Evolutionary conservation across 768 basidiomycete genomes (phyloP), one percentile per base, ranked within the genome.

Genomic region (Kwoniella dejecticola): DNA sequence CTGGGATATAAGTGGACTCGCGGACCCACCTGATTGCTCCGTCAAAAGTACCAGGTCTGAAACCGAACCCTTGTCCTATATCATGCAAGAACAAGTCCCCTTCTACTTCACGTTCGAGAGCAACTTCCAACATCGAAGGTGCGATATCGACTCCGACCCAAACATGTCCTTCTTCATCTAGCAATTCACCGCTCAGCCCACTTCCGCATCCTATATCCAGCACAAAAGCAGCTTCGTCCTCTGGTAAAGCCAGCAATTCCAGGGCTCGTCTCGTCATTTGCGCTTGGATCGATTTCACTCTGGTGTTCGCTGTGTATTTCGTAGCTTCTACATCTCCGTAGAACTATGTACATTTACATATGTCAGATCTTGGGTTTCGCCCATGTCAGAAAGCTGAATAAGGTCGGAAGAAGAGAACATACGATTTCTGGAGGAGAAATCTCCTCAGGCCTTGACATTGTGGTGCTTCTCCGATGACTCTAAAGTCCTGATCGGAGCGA

Each of bases 191-290:
- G 23, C 90, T 93, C 19, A 99, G 80, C 2, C 96, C 96, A n/a
- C 89, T 91, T 17, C 96, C 96, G 72, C 94, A 98, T 1, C 96
- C 96, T 58, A 99, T 92, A 77, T 99, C 96, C 31, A 98, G 84
- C 15, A 99, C 81, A 72, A 89, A 90, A 0, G 89, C 88, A 0
- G 93, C 86, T 60, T 91, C 83, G 46, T 87, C 88, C 47, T 84
- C 83, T 10, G 92, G 88, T 36, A 97, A 80, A 68, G 87, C 89
- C 42, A 98, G 83, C 11, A 99, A 83, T 77, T 98, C 96, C 31
- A 99, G 81, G 1, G 94, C 94, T 68, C 96, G 85, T 69, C 93
- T 90, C 15, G 96, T 96, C 96, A 99, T 97, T 65, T 94, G 88
- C 10, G 92, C 89, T 76, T 99, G 96, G 63, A 99, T 93, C 77